Percentiles rank a stretch among this genome's conserved stretches.
Evolutionary conservation across 768 basidiomycete species (phyloP).

Genomic region (Clitopilus passeckerianus): DNA sequence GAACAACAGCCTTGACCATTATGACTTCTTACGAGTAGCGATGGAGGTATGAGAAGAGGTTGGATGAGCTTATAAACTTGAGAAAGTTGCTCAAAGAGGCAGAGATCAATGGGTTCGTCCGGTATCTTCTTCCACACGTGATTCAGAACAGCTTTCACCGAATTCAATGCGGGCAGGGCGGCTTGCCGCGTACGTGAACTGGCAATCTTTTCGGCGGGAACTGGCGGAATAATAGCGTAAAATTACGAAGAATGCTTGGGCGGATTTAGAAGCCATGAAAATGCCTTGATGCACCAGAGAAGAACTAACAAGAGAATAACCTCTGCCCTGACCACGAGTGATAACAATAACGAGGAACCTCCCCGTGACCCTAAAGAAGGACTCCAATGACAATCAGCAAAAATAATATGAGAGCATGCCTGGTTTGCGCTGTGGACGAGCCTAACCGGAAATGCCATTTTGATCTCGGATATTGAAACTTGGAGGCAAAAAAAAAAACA

Average conservation of each 20-base stretch:
- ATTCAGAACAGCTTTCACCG: slow-evolving; percentile 11
- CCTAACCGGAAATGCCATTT: too few species aligned
- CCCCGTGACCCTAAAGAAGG: too few species aligned
- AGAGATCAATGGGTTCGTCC: slow-evolving; percentile 5
- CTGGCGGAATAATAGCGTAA: background rate
- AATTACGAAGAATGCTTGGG: background rate
- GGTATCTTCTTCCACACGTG: slow-evolving; percentile 11
- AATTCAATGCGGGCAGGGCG: slow-evolving; percentile 1
- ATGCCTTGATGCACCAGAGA: background rate
- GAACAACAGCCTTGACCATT: slow-evolving; percentile 85
- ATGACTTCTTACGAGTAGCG: slow-evolving; percentile 7
- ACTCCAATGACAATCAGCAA: too few species aligned
- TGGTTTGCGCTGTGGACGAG: too few species aligned
- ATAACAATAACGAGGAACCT: too few species aligned
- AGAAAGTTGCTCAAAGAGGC: slow-evolving; percentile 3
- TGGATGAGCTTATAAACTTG: slow-evolving; percentile 1
- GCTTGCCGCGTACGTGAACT: background rate
- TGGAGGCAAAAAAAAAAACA: background rate
- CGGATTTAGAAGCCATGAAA: background rate
- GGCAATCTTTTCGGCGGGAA: background rate
- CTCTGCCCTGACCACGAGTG: too few species aligned
- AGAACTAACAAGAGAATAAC: too few species aligned
- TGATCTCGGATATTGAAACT: too few species aligned
- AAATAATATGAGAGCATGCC: too few species aligned
- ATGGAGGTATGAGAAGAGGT: slow-evolving; percentile 7